phyloP scores from a whole-genome alignment of 164 flowering plant species.

The Macadamia integrifolia region DNA sequence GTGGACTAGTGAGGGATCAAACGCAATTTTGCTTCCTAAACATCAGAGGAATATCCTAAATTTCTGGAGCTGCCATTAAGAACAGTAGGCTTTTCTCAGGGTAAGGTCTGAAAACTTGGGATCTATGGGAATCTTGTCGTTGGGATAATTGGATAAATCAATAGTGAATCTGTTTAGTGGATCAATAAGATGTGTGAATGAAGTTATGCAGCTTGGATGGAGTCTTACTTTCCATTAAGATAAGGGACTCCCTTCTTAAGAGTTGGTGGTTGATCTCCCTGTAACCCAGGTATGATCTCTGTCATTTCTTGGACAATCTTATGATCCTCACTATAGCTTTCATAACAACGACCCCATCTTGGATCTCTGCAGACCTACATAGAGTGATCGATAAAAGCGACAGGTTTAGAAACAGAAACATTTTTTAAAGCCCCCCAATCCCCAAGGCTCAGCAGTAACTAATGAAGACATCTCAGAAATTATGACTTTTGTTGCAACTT shows the following conservation, averaged over 20 bases:
- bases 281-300: conserved; percentile 56
- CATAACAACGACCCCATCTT: conserved; percentile 76
- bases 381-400: neutral
- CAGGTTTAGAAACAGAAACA: neutral
- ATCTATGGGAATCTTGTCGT: neutral
- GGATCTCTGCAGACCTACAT: conserved; percentile 69
- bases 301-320: conserved; percentile 59
- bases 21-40: too few species aligned
- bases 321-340: conserved; percentile 70
- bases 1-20: neutral
- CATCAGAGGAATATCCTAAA: too few species aligned
- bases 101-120: neutral
- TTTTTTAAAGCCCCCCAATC: neutral
- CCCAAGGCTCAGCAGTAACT: neutral
- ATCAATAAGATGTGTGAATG: too few species aligned
- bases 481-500: conserved; percentile 6
- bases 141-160: too few species aligned
- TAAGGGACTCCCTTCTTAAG: conserved; percentile 50
- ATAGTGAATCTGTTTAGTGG: too few species aligned
- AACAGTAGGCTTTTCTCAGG: neutral
- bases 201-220: too few species aligned
- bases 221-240: conserved; percentile 53
- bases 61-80: too few species aligned
- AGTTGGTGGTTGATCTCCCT: conserved; percentile 50
- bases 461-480: neutral